Conservation (phyloP, 257 asterid species). For the Scutellaria minor region DNA sequence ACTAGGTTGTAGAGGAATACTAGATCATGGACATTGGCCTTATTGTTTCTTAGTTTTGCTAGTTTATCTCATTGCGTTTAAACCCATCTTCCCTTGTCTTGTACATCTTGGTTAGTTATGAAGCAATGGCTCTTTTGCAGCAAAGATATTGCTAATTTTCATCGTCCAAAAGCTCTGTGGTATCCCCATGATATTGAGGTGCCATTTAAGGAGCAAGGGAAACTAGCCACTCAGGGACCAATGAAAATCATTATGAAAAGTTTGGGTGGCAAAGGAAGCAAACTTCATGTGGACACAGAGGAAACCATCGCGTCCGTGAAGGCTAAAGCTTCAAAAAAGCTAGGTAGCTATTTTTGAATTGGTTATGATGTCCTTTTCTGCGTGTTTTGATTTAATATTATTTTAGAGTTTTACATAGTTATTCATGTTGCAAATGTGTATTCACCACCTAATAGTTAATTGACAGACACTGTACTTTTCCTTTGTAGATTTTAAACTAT, state of each 20-base stretch:
- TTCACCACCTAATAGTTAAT: slow-evolving; percentile 23
- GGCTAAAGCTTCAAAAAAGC: slow-evolving; percentile 94
- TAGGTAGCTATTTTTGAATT: slow-evolving; percentile 54
- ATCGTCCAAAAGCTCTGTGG: slow-evolving; percentile 96
- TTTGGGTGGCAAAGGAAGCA: slow-evolving; percentile 98
- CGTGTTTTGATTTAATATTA: slow-evolving; percentile 14
- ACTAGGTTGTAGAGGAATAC: too few relatives aligned
- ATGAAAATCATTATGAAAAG: slow-evolving; percentile 96
- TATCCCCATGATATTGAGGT: slow-evolving; percentile 99
- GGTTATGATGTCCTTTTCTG: slow-evolving; percentile 25
- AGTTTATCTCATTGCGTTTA: slow-evolving; percentile 29
- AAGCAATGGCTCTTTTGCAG: slow-evolving; percentile 59
- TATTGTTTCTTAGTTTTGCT: slow-evolving; percentile 19
- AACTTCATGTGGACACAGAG: slow-evolving; percentile 90
- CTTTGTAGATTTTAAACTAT: slow-evolving; percentile 78
- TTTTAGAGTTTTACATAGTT: neutral
- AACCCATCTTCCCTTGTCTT: slow-evolving; percentile 25
- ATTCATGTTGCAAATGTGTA: neutral
- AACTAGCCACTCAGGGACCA: slow-evolving; percentile 72
- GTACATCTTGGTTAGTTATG: slow-evolving; percentile 36
- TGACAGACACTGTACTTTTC: slow-evolving; percentile 27
- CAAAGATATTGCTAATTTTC: slow-evolving; percentile 95
- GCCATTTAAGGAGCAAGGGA: slow-evolving; percentile 74
- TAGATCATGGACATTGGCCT: neutral
- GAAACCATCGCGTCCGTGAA: slow-evolving; percentile 82